Conservation (phyloP, 2,329 filamentous ascomycete genomes). For the Cordyceps farinosa region DNA sequence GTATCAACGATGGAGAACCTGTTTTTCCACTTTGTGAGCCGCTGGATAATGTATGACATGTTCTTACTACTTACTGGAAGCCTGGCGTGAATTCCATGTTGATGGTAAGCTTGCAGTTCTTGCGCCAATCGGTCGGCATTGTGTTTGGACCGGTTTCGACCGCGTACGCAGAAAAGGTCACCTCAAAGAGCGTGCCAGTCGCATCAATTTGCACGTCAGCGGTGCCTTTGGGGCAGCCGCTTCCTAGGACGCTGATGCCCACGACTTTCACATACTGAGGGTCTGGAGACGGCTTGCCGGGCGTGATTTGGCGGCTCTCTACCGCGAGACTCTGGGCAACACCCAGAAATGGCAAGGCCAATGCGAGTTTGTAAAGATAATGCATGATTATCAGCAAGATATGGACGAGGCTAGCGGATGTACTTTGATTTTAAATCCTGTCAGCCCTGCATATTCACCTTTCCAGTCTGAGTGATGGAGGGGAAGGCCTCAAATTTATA, state of each 20-base stretch:
- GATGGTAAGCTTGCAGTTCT: slow-evolving; percentile 27
- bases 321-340: not conserved
- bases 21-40: not conserved
- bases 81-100: slow-evolving; percentile 26
- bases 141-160: slow-evolving; percentile 24
- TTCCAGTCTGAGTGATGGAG: too few relatives aligned
- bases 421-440: too few relatives aligned
- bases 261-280: slow-evolving; percentile 21
- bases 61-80: slow-evolving; percentile 22
- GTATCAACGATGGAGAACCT: slow-evolving; percentile 26
- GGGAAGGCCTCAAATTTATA: too few relatives aligned
- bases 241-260: slow-evolving; percentile 24
- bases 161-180: slow-evolving; percentile 26
- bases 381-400: not conserved
- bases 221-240: slow-evolving; percentile 23
- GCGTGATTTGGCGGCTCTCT: not conserved
- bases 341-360: not conserved
- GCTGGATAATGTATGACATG: too few relatives aligned
- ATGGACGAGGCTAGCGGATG: too few relatives aligned
- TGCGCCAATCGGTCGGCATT: slow-evolving; percentile 24
- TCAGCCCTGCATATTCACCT: too few relatives aligned
- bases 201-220: slow-evolving; percentile 25
- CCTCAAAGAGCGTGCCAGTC: slow-evolving; percentile 25
- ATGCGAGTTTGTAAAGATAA: not conserved
- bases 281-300: not conserved